Evolutionary conservation across 208 protist species (phyloP).

Genomic region (Leishmania martiniquensis): DNA sequence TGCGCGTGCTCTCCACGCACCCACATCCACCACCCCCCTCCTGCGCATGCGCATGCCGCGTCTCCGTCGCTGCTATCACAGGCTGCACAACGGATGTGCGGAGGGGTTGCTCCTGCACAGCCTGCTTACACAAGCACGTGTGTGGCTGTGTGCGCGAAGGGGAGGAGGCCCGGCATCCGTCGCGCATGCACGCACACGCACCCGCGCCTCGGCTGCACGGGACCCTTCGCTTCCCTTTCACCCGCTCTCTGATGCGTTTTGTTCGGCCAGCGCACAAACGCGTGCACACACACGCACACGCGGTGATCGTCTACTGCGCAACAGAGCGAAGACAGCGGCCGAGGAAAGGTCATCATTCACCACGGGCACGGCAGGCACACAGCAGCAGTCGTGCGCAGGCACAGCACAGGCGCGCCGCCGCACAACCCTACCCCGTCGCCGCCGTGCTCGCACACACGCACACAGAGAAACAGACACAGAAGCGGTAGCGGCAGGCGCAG

Average conservation of each 20-base stretch:
- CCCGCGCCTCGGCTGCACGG: not conserved
- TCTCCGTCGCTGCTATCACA: slow-evolving; percentile 40
- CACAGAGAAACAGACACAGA: no score
- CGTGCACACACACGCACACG: not conserved
- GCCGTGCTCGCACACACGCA: slow-evolving; percentile 8
- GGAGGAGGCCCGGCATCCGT: not conserved
- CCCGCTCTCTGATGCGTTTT: not conserved
- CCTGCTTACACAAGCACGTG: slow-evolving; percentile 39
- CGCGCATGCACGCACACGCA: no score
- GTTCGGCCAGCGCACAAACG: not conserved
- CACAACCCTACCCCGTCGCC: no score
- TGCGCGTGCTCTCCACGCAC: not conserved
- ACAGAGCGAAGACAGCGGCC: not conserved
- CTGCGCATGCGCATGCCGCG: not conserved
- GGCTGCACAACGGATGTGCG: slow-evolving; percentile 8
- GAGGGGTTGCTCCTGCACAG: slow-evolving; percentile 8
- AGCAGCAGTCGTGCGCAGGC: not conserved
- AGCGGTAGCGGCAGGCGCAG: no score
- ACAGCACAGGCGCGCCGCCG: no score
- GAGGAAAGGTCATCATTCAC: not conserved
- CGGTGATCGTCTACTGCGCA: slow-evolving; percentile 1
- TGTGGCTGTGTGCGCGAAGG: no score
- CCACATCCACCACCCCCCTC: not conserved
- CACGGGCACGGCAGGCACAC: not conserved
- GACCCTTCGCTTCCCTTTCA: not conserved